These are phyloP conservation scores for Talaromyces sp. DNA, from an alignment of 2,329 filamentous ascomycete species.

Conservation along the genomic window DNA sequence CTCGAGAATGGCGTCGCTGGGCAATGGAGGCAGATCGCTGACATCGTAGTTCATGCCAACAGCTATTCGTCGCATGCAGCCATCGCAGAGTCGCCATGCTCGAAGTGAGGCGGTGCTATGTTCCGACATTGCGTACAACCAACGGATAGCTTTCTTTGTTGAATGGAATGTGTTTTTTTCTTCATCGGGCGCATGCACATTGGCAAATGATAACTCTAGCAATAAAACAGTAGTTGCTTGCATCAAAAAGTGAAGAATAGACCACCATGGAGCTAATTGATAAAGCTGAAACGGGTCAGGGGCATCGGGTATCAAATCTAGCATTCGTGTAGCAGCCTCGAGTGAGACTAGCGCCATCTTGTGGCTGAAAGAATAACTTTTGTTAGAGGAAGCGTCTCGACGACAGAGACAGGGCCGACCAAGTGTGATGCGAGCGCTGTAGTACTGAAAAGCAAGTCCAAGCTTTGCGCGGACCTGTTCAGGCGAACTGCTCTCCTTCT, in stretches of 20 bases:
- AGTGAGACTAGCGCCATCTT: conserved; percentile 39
- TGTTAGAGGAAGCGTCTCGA: conserved; percentile 33
- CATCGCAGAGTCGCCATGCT: conserved; percentile 43
- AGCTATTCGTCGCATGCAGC: conserved; percentile 33
- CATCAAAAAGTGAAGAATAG: conserved; percentile 45
- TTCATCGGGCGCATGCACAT: conserved; percentile 42
- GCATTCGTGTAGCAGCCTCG: conserved; percentile 36
- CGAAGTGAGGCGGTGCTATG: conserved; percentile 38
- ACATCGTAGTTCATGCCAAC: conserved; percentile 35
- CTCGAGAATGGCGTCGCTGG: conserved; percentile 18
- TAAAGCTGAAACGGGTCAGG: conserved; percentile 42
- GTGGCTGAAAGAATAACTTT: conserved; percentile 35
- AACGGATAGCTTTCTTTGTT: conserved; percentile 42
- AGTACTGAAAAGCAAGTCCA: conserved; percentile 43
- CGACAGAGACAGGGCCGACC: conserved; percentile 47
- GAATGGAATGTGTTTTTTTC: conserved; percentile 35
- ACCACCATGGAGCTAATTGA: conserved; percentile 44
- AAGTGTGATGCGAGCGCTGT: conserved; percentile 43
- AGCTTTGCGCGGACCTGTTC: conserved; percentile 38
- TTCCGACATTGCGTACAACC: conserved; percentile 42
- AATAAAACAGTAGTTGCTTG: conserved; percentile 44
- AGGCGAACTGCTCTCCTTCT: conserved; percentile 32
- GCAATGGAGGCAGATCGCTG: conserved; percentile 31
- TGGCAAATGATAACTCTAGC: conserved; percentile 45
- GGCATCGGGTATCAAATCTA: conserved; percentile 42